These are phyloP conservation scores for Globisporangium cederbergense DNA, from an alignment of 352 stramenopile species.

Conservation along the genomic window DNA sequence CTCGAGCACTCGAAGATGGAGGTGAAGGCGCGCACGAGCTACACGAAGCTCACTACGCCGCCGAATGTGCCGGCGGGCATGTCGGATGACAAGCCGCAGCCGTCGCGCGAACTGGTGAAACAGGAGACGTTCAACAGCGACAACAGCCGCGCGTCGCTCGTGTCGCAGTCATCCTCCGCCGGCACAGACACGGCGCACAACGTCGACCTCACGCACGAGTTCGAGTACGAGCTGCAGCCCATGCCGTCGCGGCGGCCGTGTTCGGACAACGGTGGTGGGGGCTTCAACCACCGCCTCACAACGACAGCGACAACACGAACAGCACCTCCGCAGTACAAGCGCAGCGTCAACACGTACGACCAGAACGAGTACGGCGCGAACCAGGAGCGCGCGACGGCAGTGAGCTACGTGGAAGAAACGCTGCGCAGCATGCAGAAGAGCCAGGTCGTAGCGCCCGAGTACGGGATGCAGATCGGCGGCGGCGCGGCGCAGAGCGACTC, in stretches of 20 bases:
- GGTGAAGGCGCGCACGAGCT: slow-evolving; percentile 16
- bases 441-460: slow-evolving; percentile 7
- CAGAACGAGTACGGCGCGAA: slow-evolving; percentile 10
- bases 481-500: slow-evolving; percentile 21
- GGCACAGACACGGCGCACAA: slow-evolving; percentile 12
- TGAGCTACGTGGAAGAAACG: slow-evolving; percentile 19
- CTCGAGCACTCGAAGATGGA: background rate
- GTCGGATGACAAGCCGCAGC: background rate
- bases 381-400: slow-evolving; percentile 6
- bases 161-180: slow-evolving; percentile 10
- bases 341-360: background rate
- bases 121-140: slow-evolving; percentile 44
- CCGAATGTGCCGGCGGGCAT: slow-evolving; percentile 11
- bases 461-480: slow-evolving; percentile 33
- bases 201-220: slow-evolving; percentile 17
- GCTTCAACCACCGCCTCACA: background rate
- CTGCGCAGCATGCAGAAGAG: slow-evolving; percentile 13
- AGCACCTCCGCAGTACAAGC: slow-evolving; percentile 3
- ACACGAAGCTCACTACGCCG: slow-evolving; percentile 39
- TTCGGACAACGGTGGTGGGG: background rate
- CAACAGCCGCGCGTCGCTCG: slow-evolving; percentile 13
- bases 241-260: slow-evolving; percentile 7
- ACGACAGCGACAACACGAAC: background rate
- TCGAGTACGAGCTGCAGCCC: slow-evolving; percentile 18
- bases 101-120: slow-evolving; percentile 12